A percentile compares a stretch with the other conserved stretches of the same genome.
Evolutionary conservation across 768 basidiomycete genomes (phyloP).

Genomic region (Pulveroboletus sp.): DNA sequence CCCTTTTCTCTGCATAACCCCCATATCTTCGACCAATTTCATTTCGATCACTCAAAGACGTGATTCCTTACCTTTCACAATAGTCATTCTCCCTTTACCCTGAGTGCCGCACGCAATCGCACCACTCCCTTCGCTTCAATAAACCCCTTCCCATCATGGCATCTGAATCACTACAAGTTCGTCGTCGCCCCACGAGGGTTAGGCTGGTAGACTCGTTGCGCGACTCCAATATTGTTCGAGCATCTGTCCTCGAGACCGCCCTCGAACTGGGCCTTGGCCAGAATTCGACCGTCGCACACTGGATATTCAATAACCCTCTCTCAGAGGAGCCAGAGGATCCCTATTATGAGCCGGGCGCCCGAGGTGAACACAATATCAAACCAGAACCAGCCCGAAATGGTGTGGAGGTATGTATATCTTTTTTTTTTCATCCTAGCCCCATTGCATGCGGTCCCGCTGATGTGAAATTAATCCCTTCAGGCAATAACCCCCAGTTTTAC

Average conservation of each 20-base stretch:
- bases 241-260: constrained; percentile 71
- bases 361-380: background rate
- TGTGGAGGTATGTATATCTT: constrained; percentile 27
- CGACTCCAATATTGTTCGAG: constrained; percentile 57
- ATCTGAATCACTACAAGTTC: constrained; percentile 16
- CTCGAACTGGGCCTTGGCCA: constrained; percentile 60
- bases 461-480: constrained; percentile 15
- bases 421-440: background rate
- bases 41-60: constrained; percentile 14
- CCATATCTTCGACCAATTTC: constrained; percentile 10
- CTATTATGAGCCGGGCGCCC: constrained; percentile 12
- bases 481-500: constrained; percentile 33
- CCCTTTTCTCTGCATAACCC: constrained; percentile 6
- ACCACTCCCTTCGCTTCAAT: constrained; percentile 16
- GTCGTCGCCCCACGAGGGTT: constrained; percentile 26
- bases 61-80: background rate
- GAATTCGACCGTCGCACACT: constrained; percentile 57
- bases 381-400: constrained; percentile 14
- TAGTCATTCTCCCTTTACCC: constrained; percentile 2
- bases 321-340: constrained; percentile 52
- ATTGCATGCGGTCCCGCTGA: constrained; percentile 2
- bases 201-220: constrained; percentile 27
- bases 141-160: constrained; percentile 13
- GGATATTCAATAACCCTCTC: constrained; percentile 65
- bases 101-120: background rate